Evolutionary conservation across 164 flowering plant species (phyloP).

Genomic region (Sedum album): DNA sequence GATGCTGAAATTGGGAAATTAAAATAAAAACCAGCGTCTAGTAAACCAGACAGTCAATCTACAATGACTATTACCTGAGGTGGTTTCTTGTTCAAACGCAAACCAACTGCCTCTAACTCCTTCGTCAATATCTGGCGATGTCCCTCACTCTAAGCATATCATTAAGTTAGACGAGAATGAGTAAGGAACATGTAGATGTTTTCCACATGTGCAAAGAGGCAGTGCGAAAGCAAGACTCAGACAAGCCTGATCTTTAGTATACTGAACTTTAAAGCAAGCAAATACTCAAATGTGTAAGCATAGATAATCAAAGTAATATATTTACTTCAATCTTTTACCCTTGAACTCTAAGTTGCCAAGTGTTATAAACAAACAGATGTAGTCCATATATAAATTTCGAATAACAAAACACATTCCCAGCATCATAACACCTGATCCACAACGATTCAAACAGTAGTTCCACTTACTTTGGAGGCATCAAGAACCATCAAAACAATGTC

Average conservation of each 20-base stretch:
- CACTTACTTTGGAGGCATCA: constrained; percentile 90
- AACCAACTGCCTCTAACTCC: constrained; percentile 97
- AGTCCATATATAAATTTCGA: too few species aligned
- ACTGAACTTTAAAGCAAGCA: not conserved
- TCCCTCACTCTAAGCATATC: constrained; percentile 79
- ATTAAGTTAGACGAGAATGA: not conserved
- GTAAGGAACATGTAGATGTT: too few species aligned
- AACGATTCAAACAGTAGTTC: not conserved
- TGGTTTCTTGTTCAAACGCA: constrained; percentile 94
- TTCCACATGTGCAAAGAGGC: too few species aligned
- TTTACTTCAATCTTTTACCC: too few species aligned
- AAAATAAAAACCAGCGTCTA: not conserved
- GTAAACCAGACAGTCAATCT: not conserved
- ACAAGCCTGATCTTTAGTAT: not conserved
- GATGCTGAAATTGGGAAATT: not conserved
- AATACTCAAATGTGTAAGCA: too few species aligned
- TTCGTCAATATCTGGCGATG: too few species aligned
- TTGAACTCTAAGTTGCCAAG: too few species aligned
- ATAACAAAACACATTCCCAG: too few species aligned
- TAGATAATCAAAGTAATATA: too few species aligned
- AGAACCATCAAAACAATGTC: constrained; percentile 98
- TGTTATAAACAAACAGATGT: too few species aligned
- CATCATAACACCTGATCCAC: not conserved
- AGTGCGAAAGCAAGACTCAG: not conserved
- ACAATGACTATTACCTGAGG: constrained; percentile 59